Evolutionary conservation across 176 grass and related monocot genomes (phyloP).

Genomic region (Oryza australiensis): DNA sequence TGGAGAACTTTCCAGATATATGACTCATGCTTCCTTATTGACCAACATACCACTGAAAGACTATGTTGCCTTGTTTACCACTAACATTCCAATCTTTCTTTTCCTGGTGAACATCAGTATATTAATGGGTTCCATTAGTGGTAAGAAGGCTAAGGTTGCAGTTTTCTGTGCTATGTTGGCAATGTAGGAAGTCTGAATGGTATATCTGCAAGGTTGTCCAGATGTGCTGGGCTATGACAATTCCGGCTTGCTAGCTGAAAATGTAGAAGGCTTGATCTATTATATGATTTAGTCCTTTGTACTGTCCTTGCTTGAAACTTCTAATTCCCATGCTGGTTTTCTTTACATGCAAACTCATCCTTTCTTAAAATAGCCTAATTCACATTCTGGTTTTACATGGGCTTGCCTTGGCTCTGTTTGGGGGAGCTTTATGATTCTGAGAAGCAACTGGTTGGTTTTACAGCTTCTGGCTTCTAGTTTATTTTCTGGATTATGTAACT

Average conservation of each 20-base stretch:
- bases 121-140: not conserved
- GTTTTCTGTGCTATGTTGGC: not conserved
- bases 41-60: not conserved
- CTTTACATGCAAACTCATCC: too few species aligned
- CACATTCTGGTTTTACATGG: too few species aligned
- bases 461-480: too few species aligned
- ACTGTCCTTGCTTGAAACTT: too few species aligned
- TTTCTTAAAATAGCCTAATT: too few species aligned
- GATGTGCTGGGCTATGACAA: not conserved
- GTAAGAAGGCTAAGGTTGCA: not conserved
- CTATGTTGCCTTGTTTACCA: not conserved
- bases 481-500: too few species aligned
- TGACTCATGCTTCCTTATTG: not conserved
- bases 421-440: too few species aligned
- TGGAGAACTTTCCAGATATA: not conserved
- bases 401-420: too few species aligned
- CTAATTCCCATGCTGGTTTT: too few species aligned
- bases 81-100: too few species aligned
- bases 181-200: conserved; percentile 15
- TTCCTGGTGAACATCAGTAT: not conserved
- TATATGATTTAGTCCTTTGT: too few species aligned
- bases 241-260: not conserved
- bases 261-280: not conserved
- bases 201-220: not conserved
- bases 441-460: too few species aligned